Conservation (phyloP, 2,329 filamentous ascomycete genomes). For the Ophiostoma sp. region DNA sequence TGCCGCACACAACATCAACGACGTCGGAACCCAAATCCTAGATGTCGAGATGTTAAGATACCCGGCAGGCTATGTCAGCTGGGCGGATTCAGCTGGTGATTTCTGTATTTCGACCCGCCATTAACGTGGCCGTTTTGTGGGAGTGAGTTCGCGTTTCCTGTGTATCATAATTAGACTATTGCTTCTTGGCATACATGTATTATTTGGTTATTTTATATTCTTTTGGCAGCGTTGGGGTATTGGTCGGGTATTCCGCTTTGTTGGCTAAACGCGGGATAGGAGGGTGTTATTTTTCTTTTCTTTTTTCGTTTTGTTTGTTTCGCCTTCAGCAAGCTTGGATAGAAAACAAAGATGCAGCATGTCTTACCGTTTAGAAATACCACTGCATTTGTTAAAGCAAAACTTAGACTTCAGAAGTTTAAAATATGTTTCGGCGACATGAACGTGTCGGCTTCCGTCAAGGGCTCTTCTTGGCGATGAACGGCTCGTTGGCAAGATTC, state of each 20-base stretch:
- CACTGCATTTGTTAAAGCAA: background rate
- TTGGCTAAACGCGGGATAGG: background rate
- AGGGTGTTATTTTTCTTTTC: background rate
- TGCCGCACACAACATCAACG: constrained; percentile 72
- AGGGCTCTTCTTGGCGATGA: constrained; percentile 30
- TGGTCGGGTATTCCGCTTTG: background rate
- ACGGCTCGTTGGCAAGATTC: constrained; percentile 65
- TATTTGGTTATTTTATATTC: constrained; percentile 19
- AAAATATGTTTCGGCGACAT: background rate
- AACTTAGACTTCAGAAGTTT: background rate
- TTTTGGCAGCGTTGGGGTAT: background rate
- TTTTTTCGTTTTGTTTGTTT: background rate
- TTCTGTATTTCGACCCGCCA: constrained; percentile 90
- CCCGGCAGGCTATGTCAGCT: constrained; percentile 78
- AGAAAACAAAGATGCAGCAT: background rate
- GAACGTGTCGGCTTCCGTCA: constrained; percentile 3
- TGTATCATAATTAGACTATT: constrained; percentile 9
- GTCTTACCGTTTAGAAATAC: background rate
- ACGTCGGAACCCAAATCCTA: constrained; percentile 79
- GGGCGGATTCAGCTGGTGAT: constrained; percentile 79
- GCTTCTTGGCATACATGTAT: background rate
- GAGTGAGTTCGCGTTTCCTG: background rate
- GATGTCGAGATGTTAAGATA: constrained; percentile 66
- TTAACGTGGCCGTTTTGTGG: constrained; percentile 32
- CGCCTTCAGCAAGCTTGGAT: background rate